Evolutionary conservation across 805 yeast species (phyloP).

Genomic region (Barnettozyma pratensis): DNA sequence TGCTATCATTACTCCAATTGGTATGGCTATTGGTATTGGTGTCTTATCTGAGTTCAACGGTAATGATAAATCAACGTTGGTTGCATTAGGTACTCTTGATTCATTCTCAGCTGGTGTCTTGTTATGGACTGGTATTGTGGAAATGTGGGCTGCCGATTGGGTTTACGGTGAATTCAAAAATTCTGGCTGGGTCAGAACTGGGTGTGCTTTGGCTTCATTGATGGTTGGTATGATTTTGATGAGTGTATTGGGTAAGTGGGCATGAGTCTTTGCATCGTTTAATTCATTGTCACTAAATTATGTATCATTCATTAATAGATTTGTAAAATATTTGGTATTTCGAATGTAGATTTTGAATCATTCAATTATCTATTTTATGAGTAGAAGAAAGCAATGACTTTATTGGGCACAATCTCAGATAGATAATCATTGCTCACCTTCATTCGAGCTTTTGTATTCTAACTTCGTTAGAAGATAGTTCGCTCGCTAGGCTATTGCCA

Average conservation of each 20-base stretch:
- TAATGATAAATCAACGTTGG: slow-evolving; percentile 48
- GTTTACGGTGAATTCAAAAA: slow-evolving; percentile 54
- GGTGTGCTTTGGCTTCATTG: slow-evolving; percentile 40
- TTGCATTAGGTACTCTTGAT: slow-evolving; percentile 66
- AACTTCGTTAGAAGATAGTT: too few relatives aligned
- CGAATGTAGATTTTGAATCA: slow-evolving; percentile 12
- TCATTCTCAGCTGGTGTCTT: slow-evolving; percentile 71
- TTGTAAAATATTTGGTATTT: too few relatives aligned
- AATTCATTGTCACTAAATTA: too few relatives aligned
- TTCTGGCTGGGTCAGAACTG: slow-evolving; percentile 37
- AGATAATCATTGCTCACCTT: too few relatives aligned
- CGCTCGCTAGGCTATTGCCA: too few relatives aligned
- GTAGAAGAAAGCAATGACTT: too few relatives aligned
- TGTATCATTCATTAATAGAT: too few relatives aligned
- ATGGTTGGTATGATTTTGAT: slow-evolving; percentile 63
- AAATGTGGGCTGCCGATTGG: slow-evolving; percentile 69
- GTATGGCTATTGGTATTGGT: slow-evolving; percentile 73
- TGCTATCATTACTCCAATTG: slow-evolving; percentile 60
- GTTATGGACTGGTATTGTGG: slow-evolving; percentile 70
- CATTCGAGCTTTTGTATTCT: too few relatives aligned
- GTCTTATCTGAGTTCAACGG: slow-evolving; percentile 57
- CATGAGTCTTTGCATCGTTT: slow-evolving; percentile 26
- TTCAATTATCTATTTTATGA: slow-evolving; percentile 4
- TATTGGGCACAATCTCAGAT: too few relatives aligned
- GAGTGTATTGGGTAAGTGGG: slow-evolving; percentile 74